phyloP scores from a whole-genome alignment of 106 monocot genomes.

The Amphibolis antarctica region DNA sequence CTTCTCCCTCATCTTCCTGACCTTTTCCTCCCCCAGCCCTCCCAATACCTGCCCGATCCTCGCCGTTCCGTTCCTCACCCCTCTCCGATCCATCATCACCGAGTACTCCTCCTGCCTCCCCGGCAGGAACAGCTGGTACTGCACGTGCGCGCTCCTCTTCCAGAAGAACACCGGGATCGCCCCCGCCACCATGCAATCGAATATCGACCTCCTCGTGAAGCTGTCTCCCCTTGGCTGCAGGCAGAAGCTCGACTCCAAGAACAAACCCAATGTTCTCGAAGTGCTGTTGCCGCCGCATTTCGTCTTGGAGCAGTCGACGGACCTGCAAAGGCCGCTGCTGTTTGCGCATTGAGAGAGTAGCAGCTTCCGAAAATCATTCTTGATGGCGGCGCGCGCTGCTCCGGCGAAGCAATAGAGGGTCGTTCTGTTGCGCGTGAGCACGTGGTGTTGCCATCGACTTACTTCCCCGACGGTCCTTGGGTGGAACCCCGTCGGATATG shows the following conservation, averaged over 20 bases:
- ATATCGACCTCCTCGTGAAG: constrained; percentile 73
- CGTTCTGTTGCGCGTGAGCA: constrained; percentile 27
- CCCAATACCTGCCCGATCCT: constrained; percentile 34
- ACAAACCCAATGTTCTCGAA: constrained; percentile 41
- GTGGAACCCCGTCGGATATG: constrained; percentile 95
- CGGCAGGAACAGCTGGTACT: constrained; percentile 74
- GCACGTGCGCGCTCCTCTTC: constrained; percentile 53
- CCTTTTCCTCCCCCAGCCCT: constrained; percentile 48
- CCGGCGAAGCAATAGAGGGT: constrained; percentile 69
- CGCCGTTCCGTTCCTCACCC: constrained; percentile 45
- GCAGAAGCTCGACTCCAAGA: constrained; percentile 67
- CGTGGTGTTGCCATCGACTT: constrained; percentile 45
- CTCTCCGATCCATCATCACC: constrained; percentile 58
- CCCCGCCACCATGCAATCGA: constrained; percentile 94
- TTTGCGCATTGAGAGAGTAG: constrained; percentile 38
- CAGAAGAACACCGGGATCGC: constrained; percentile 90
- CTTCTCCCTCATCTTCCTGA: constrained; percentile 63
- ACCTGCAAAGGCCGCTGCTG: constrained; percentile 26
- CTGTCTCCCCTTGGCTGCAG: constrained; percentile 90
- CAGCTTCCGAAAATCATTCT: constrained; percentile 49
- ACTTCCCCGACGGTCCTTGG: constrained; percentile 40
- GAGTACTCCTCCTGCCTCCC: constrained; percentile 45
- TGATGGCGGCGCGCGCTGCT: constrained; percentile 37
- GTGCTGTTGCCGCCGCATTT: constrained; percentile 48
- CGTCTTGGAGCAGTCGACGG: constrained; percentile 45